These are phyloP conservation scores for Tephrocybe sp. DNA, from an alignment of 768 basidiomycete genomes.

Conservation along the genomic window DNA sequence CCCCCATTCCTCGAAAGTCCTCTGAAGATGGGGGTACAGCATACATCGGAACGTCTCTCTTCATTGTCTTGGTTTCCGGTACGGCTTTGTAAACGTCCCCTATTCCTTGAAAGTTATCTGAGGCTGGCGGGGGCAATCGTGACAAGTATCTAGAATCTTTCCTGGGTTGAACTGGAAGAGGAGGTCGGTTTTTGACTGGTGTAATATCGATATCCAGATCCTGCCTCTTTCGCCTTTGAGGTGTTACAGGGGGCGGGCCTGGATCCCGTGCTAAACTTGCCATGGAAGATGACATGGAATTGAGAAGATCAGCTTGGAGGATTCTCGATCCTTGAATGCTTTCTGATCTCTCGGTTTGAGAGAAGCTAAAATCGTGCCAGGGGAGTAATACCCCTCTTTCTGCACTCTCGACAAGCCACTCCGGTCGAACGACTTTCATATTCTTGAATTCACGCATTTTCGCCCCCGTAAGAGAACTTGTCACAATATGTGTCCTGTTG, in stretches of 20 bases:
- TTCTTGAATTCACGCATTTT: slow-evolving; percentile 87
- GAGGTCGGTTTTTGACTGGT: background rate
- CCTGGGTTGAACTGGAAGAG: background rate
- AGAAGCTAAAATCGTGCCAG: slow-evolving; percentile 76
- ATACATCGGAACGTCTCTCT: slow-evolving; percentile 53
- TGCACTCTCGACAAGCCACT: slow-evolving; percentile 88
- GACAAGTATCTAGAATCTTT: background rate
- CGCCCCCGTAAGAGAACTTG: slow-evolving; percentile 84
- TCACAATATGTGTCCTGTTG: slow-evolving; percentile 85
- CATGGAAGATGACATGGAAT: slow-evolving; percentile 13
- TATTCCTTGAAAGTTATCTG: background rate
- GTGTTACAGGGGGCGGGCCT: slow-evolving; percentile 2
- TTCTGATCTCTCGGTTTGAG: slow-evolving; percentile 47
- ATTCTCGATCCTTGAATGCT: slow-evolving; percentile 45
- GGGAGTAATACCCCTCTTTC: slow-evolving; percentile 65
- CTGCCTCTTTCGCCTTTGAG: slow-evolving; percentile 6
- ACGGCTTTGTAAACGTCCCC: background rate
- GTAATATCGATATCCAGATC: background rate
- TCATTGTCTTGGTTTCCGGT: background rate
- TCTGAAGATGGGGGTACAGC: slow-evolving; percentile 33
- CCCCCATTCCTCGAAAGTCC: background rate
- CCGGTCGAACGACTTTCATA: slow-evolving; percentile 88
- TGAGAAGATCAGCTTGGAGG: slow-evolving; percentile 33
- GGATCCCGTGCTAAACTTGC: background rate
- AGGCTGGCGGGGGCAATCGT: background rate